Evolutionary conservation across 192 early-diverging fungal genomes (phyloP).

Genomic region (Coemansia sp.): DNA sequence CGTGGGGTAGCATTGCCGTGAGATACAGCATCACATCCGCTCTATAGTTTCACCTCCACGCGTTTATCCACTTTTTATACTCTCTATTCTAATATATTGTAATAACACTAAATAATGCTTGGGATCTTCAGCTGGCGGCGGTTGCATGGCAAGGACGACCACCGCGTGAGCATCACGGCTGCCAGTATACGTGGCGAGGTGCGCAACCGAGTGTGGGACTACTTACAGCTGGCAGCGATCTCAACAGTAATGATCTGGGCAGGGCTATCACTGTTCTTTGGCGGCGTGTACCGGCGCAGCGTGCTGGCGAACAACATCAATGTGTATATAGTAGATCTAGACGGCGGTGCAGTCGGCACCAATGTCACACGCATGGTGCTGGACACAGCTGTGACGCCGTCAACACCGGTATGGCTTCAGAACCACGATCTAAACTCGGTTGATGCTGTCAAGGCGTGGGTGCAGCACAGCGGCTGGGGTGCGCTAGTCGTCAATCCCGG

Average conservation of each 20-base stretch:
- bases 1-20: no score
- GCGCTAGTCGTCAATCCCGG: slow-evolving; percentile 42
- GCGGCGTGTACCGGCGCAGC: slow-evolving; percentile 37
- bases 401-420: slow-evolving; percentile 26
- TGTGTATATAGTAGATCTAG: slow-evolving; percentile 42
- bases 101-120: slow-evolving; percentile 10
- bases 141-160: slow-evolving; percentile 28
- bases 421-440: slow-evolving; percentile 3
- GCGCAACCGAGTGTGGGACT: slow-evolving; percentile 19
- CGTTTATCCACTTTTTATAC: not conserved
- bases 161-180: slow-evolving; percentile 24
- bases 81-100: not conserved
- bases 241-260: slow-evolving; percentile 41
- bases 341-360: slow-evolving; percentile 36
- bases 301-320: slow-evolving; percentile 30
- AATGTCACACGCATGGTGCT: slow-evolving; percentile 35
- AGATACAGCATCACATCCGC: no score
- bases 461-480: slow-evolving; percentile 25
- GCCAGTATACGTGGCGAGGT: slow-evolving; percentile 19
- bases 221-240: slow-evolving; percentile 20
- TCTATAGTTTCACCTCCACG: no score
- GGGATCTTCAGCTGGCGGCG: slow-evolving; percentile 27
- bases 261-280: slow-evolving; percentile 39
- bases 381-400: slow-evolving; percentile 8
- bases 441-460: slow-evolving; percentile 17